A percentile compares a stretch with the other conserved stretches of the same genome.
Conservation (phyloP, 2,329 filamentous ascomycete genomes). For the Talaromyces marneffei region DNA sequence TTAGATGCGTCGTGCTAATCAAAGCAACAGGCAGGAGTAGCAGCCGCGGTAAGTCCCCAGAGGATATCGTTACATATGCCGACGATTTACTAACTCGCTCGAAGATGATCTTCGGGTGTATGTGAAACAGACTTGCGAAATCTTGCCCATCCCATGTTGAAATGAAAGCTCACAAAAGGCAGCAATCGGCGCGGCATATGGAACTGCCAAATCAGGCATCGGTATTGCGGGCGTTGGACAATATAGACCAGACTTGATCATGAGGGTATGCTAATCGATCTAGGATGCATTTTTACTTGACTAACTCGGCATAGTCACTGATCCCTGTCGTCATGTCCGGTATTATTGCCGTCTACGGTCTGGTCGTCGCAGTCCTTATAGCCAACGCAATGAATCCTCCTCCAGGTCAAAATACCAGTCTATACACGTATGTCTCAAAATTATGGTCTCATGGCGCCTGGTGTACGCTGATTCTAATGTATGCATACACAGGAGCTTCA, state of each 20-base stretch:
- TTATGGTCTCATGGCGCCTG: not conserved
- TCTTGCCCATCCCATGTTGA: slow-evolving; percentile 4
- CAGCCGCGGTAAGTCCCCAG: slow-evolving; percentile 41
- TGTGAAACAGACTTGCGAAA: slow-evolving; percentile 21
- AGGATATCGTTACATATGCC: not conserved
- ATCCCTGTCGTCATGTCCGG: slow-evolving; percentile 79
- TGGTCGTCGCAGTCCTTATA: slow-evolving; percentile 95
- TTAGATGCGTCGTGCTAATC: slow-evolving; percentile 3
- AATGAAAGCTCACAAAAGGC: slow-evolving; percentile 23
- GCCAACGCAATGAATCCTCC: slow-evolving; percentile 79
- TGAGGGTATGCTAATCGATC: slow-evolving; percentile 48
- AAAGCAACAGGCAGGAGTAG: slow-evolving; percentile 41
- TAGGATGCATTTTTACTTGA: not conserved
- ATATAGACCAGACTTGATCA: slow-evolving; percentile 61
- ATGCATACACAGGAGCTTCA: slow-evolving; percentile 61
- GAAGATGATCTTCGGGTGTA: slow-evolving; percentile 50
- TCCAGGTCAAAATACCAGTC: slow-evolving; percentile 62
- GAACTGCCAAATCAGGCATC: slow-evolving; percentile 63
- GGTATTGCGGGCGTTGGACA: slow-evolving; percentile 62
- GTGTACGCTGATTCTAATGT: slow-evolving; percentile 12
- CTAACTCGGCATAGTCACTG: slow-evolving; percentile 34
- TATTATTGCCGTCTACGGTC: slow-evolving; percentile 96
- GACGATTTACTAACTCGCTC: slow-evolving; percentile 23
- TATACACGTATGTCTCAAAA: slow-evolving; percentile 64
- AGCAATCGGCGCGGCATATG: slow-evolving; percentile 62